Conservation (phyloP, 768 basidiomycete genomes). For the Coprinopsis sp. region DNA sequence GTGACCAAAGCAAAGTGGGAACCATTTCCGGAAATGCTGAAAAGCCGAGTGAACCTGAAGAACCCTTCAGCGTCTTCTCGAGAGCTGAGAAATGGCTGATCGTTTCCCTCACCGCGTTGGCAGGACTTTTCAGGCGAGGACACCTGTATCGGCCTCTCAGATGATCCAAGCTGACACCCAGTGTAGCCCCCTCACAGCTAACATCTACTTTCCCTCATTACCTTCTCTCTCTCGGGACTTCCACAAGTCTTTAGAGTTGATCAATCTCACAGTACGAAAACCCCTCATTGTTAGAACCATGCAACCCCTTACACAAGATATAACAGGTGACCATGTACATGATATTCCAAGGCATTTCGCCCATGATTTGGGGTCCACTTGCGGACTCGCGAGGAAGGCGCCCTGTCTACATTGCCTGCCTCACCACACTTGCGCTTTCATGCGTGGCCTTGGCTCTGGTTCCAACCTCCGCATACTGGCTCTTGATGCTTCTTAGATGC, state of each 20-base stretch:
- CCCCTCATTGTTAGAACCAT: too few relatives aligned
- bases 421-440: slow-evolving; percentile 57
- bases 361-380: slow-evolving; percentile 67
- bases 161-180: not conserved
- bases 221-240: slow-evolving; percentile 62
- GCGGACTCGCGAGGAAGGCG: slow-evolving; percentile 65
- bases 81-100: slow-evolving; percentile 64
- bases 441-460: slow-evolving; percentile 57
- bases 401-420: slow-evolving; percentile 57
- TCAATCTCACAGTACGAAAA: slow-evolving; percentile 65
- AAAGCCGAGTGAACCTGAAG: slow-evolving; percentile 15
- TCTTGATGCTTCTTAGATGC: slow-evolving; percentile 74
- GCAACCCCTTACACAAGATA: too few relatives aligned
- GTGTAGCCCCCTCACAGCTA: slow-evolving; percentile 62
- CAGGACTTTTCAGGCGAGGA: slow-evolving; percentile 58
- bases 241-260: slow-evolving; percentile 60
- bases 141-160: not conserved
- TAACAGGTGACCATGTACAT: slow-evolving; percentile 71
- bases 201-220: slow-evolving; percentile 78
- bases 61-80: slow-evolving; percentile 47
- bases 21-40: too few relatives aligned
- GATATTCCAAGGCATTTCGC: slow-evolving; percentile 59
- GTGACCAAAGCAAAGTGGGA: too few relatives aligned
- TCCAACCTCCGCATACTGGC: slow-evolving; percentile 63
- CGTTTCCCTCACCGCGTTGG: slow-evolving; percentile 51